Conservation (phyloP, 1,139 yeast genomes). For the Barnettozyma hawaiiensis region DNA sequence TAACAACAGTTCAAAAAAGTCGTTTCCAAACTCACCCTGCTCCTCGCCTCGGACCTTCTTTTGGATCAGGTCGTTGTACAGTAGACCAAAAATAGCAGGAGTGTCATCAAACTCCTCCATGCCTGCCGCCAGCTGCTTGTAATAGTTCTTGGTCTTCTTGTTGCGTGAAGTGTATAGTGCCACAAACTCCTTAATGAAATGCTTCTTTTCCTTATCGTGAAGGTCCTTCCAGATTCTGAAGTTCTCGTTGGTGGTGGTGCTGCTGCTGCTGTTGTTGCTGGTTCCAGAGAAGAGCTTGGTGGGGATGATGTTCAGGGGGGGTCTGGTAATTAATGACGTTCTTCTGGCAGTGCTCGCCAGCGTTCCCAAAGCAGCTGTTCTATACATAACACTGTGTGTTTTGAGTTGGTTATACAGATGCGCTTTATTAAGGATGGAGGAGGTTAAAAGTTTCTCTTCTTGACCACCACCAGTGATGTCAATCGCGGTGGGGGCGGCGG, state of each 20-base stretch:
- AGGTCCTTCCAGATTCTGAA: slow-evolving; percentile 31
- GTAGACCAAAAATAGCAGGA: slow-evolving; percentile 31
- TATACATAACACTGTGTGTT: slow-evolving; percentile 7
- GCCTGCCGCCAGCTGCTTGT: slow-evolving; percentile 28
- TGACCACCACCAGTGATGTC: neutral
- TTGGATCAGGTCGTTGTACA: slow-evolving; percentile 29
- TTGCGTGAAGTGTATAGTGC: slow-evolving; percentile 22
- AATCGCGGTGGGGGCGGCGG: slow-evolving; percentile 1
- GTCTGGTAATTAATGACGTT: slow-evolving; percentile 3
- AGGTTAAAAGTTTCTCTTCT: no score
- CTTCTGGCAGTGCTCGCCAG: slow-evolving; percentile 16
- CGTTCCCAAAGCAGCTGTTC: slow-evolving; percentile 4
- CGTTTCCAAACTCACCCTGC: slow-evolving; percentile 23
- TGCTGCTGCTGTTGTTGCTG: no score
- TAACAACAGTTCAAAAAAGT: slow-evolving; percentile 17
- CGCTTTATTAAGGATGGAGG: neutral
- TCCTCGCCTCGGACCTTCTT: slow-evolving; percentile 17
- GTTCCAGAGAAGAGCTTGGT: slow-evolving; percentile 29
- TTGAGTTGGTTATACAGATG: neutral
- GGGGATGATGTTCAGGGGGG: neutral
- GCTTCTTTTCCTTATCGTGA: slow-evolving; percentile 22
- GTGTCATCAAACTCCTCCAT: slow-evolving; percentile 33
- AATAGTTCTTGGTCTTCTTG: slow-evolving; percentile 28
- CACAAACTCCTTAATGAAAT: slow-evolving; percentile 27
- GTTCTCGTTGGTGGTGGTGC: slow-evolving; percentile 21